phyloP scores from a whole-genome alignment of 2,329 filamentous ascomycete species.

The Ophiostoma sp. region DNA sequence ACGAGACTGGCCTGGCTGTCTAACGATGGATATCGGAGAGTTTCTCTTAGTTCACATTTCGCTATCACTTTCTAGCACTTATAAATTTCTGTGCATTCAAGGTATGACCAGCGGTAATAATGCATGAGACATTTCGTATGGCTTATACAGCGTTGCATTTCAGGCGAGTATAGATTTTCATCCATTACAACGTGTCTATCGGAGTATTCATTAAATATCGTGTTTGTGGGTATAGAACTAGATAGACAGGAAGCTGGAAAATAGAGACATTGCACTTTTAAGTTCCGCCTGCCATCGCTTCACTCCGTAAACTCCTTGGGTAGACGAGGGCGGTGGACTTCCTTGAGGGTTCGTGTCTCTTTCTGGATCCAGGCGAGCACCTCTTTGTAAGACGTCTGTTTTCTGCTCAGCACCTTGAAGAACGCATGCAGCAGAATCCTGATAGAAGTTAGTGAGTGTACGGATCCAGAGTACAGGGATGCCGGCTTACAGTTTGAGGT shows the following conservation, averaged over 20 bases:
- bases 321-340: constrained; percentile 20
- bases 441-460: constrained; percentile 22
- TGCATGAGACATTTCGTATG: too few species aligned
- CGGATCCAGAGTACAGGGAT: too few species aligned
- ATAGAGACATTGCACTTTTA: background rate
- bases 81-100: too few species aligned
- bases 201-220: background rate
- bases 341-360: constrained; percentile 39
- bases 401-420: constrained; percentile 57
- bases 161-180: background rate
- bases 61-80: background rate
- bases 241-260: background rate
- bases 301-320: constrained; percentile 14
- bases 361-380: constrained; percentile 64
- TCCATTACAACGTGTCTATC: background rate
- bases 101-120: too few species aligned
- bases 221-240: background rate
- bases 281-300: background rate
- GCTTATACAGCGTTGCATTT: background rate
- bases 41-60: background rate
- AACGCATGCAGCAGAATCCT: constrained; percentile 70
- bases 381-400: constrained; percentile 62
- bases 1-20: constrained; percentile 42
- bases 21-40: constrained; percentile 21
- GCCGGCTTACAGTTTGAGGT: constrained; percentile 38